These are phyloP conservation scores for Medicago ruthenica DNA, from an alignment of 306 rosid genomes.

Conservation along the genomic window DNA sequence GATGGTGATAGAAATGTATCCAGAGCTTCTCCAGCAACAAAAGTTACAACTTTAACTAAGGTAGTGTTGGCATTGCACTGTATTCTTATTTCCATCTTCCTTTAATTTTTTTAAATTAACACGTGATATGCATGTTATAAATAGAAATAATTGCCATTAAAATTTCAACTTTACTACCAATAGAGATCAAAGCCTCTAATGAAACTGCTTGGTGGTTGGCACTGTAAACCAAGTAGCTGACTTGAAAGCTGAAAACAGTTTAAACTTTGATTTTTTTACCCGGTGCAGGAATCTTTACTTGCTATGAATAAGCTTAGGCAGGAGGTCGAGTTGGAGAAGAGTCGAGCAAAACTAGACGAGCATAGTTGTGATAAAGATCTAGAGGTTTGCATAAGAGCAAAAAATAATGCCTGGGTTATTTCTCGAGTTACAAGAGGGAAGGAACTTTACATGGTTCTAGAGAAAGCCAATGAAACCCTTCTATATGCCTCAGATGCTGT, in stretches of 20 bases:
- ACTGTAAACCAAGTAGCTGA: not conserved
- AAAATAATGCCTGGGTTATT: constrained; percentile 95
- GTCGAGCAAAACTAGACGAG: constrained; percentile 58
- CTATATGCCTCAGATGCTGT: constrained; percentile 93
- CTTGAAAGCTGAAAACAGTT: constrained; percentile 15
- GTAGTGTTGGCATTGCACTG: constrained; percentile 49
- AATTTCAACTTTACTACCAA: constrained; percentile 26
- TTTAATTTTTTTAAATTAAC: not conserved
- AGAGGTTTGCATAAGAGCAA: constrained; percentile 86
- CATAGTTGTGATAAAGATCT: constrained; percentile 69
- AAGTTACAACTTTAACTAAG: constrained; percentile 90
- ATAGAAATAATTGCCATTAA: constrained; percentile 29
- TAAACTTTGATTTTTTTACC: constrained; percentile 29
- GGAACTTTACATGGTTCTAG: constrained; percentile 93
- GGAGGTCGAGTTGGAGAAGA: constrained; percentile 90
- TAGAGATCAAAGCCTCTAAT: constrained; percentile 23
- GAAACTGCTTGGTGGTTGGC: constrained; percentile 32
- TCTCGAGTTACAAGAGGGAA: constrained; percentile 86
- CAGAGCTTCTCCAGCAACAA: constrained; percentile 95
- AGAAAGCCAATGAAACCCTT: constrained; percentile 90
- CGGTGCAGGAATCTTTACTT: constrained; percentile 85
- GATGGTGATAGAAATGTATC: constrained; percentile 84
- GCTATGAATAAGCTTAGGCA: constrained; percentile 84
- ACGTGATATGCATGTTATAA: constrained; percentile 29
- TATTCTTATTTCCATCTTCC: constrained; percentile 24